Percentiles rank a stretch among this genome's conserved stretches.
Evolutionary conservation across 768 basidiomycete species (phyloP).

Genomic region (Termitomyces titanicus): DNA sequence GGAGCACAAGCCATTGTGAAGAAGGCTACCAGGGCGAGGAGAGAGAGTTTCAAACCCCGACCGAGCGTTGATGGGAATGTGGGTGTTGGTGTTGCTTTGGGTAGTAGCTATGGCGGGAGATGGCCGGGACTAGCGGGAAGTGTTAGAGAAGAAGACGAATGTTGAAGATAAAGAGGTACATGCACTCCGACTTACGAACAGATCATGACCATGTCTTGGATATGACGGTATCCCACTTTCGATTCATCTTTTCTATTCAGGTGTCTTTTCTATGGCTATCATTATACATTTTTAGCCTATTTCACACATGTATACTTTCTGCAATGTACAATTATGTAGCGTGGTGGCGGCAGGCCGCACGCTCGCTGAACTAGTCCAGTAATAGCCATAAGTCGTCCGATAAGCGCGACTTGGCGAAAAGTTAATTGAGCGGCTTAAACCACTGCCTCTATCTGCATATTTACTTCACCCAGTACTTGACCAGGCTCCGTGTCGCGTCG

Average conservation of each 20-base stretch:
- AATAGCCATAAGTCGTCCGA: no score
- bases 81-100: slow-evolving; percentile 20
- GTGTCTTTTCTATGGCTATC: background rate
- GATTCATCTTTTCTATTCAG: background rate
- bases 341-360: background rate
- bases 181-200: slow-evolving; percentile 1
- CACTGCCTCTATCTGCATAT: no score
- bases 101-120: slow-evolving; percentile 24
- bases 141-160: slow-evolving; percentile 51
- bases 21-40: slow-evolving; percentile 50
- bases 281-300: background rate
- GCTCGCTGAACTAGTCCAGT: no score
- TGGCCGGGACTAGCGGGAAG: slow-evolving; percentile 30
- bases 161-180: slow-evolving; percentile 10
- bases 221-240: background rate
- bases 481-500: no score
- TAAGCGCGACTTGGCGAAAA: background rate
- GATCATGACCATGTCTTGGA: background rate
- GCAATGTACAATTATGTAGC: slow-evolving; percentile 10
- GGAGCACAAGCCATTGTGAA: slow-evolving; percentile 30
- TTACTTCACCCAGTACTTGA: no score
- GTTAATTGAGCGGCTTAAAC: no score
- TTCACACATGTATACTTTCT: slow-evolving; percentile 1
- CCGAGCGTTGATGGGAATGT: slow-evolving; percentile 60
- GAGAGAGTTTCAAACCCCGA: slow-evolving; percentile 84